Conservation (phyloP, 2,329 filamentous ascomycete genomes). For the Coniella lustricola region DNA sequence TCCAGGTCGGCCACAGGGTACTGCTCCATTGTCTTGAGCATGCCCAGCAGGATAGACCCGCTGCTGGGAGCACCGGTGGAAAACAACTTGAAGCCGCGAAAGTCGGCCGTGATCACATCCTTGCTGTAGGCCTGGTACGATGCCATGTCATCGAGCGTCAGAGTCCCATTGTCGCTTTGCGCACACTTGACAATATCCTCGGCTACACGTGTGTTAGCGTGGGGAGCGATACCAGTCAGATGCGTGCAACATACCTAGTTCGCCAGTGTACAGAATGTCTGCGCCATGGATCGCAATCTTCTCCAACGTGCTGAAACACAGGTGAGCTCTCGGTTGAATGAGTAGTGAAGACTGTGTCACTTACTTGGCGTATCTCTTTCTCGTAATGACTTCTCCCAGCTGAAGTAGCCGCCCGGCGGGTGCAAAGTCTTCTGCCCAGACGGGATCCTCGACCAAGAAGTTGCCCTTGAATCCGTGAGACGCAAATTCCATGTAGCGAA, state of each 20-base stretch:
- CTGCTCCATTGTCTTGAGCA: constrained; percentile 77
- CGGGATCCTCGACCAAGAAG: constrained; percentile 67
- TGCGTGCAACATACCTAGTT: constrained; percentile 25
- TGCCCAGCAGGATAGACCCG: constrained; percentile 66
- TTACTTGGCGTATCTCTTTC: constrained; percentile 65
- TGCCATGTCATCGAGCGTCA: constrained; percentile 71
- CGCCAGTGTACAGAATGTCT: constrained; percentile 30
- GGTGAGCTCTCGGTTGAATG: neutral
- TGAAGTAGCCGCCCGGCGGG: constrained; percentile 65
- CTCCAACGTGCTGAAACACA: constrained; percentile 54
- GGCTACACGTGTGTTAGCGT: constrained; percentile 39
- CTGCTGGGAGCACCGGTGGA: constrained; percentile 68
- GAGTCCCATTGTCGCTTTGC: constrained; percentile 66
- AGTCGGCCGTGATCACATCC: constrained; percentile 54
- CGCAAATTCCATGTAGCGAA: constrained; percentile 61
- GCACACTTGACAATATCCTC: constrained; percentile 65
- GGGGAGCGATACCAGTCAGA: neutral
- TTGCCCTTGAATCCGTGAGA: constrained; percentile 30
- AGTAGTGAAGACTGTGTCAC: constrained; percentile 7
- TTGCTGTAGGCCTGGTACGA: constrained; percentile 63
- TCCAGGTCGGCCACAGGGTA: constrained; percentile 52
- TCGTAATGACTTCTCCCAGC: constrained; percentile 70
- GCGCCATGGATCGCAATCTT: constrained; percentile 64
- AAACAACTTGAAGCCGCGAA: constrained; percentile 64
- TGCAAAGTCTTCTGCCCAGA: constrained; percentile 84